These are phyloP conservation scores for Chaetomium sp. DNA, from an alignment of 2,329 filamentous ascomycete genomes.

Conservation along the genomic window DNA sequence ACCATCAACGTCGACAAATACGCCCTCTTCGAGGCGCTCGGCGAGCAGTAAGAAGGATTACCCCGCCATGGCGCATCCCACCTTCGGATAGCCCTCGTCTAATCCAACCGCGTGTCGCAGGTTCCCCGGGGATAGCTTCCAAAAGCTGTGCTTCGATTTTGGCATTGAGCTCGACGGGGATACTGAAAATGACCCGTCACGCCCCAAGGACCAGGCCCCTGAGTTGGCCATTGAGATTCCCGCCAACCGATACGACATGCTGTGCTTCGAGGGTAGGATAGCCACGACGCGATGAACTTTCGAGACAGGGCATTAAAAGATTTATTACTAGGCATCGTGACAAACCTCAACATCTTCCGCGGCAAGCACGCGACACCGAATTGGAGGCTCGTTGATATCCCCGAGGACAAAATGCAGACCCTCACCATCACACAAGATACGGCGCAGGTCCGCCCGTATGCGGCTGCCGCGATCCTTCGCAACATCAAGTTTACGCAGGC, in stretches of 20 bases:
- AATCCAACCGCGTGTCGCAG: constrained; percentile 45
- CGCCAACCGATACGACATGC: constrained; percentile 91
- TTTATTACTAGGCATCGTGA: constrained; percentile 60
- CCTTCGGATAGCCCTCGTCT: not conserved
- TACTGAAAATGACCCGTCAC: constrained; percentile 69
- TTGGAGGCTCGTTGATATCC: constrained; percentile 73
- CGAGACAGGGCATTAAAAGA: constrained; percentile 1
- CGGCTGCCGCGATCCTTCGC: constrained; percentile 85
- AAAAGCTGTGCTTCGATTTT: constrained; percentile 97
- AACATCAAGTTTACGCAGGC: constrained; percentile 90
- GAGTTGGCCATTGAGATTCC: constrained; percentile 98
- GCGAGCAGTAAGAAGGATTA: constrained; percentile 68
- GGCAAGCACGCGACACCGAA: constrained; percentile 75
- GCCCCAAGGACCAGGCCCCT: constrained; percentile 80
- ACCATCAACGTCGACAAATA: constrained; percentile 97
- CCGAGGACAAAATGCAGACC: constrained; percentile 72
- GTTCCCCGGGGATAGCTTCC: constrained; percentile 91
- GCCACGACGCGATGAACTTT: not conserved
- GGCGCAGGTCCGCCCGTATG: constrained; percentile 77
- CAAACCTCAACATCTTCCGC: constrained; percentile 95
- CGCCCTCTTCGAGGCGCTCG: constrained; percentile 89
- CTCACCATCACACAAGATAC: constrained; percentile 80
- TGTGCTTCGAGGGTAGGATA: constrained; percentile 81
- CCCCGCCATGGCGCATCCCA: constrained; percentile 30
- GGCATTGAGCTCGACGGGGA: constrained; percentile 98